Percentiles rank a stretch among this genome's conserved stretches.
These are phyloP conservation scores for Ceratonia siliqua DNA, from an alignment of 306 rosid genomes.

Conservation along the genomic window DNA sequence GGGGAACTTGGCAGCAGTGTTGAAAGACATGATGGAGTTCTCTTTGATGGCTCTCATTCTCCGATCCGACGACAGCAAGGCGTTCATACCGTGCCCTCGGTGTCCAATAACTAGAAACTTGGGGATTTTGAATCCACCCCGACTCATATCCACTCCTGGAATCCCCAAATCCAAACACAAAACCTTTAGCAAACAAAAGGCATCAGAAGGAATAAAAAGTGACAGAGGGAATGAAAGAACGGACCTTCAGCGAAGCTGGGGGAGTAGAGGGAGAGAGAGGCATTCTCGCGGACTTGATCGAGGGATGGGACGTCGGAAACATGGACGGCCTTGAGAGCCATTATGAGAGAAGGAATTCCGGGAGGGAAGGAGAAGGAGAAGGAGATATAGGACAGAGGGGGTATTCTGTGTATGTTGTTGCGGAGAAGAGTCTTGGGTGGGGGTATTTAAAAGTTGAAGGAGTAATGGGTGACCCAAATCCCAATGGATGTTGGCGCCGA, in stretches of 20 bases:
- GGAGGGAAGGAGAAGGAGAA: not conserved
- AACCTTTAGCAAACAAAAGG: not conserved
- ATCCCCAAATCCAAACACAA: not conserved
- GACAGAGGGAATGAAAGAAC: not conserved
- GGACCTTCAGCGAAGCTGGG: slow-evolving; percentile 34
- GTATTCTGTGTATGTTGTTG: not conserved
- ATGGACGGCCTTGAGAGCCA: slow-evolving; percentile 61
- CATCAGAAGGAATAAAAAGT: not conserved
- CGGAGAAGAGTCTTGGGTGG: not conserved
- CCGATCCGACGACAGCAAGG: slow-evolving; percentile 56
- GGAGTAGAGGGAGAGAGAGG: slow-evolving; percentile 39
- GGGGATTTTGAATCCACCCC: slow-evolving; percentile 26
- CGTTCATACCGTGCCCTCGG: slow-evolving; percentile 81
- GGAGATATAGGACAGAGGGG: not conserved
- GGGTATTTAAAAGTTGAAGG: slow-evolving; percentile 24
- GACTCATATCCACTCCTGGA: slow-evolving; percentile 32
- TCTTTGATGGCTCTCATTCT: slow-evolving; percentile 66
- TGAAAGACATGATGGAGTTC: slow-evolving; percentile 72
- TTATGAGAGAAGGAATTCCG: not conserved
- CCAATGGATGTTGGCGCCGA: slow-evolving; percentile 1
- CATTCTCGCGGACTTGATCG: slow-evolving; percentile 23
- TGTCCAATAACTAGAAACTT: slow-evolving; percentile 76
- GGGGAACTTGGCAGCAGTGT: slow-evolving; percentile 55
- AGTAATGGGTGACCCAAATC: no score
- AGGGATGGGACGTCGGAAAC: slow-evolving; percentile 59